Evolutionary conservation across 345 rosid genomes (phyloP), one percentile per base, ranked within the genome.

Genomic region (Hibiscus tridactylites): DNA sequence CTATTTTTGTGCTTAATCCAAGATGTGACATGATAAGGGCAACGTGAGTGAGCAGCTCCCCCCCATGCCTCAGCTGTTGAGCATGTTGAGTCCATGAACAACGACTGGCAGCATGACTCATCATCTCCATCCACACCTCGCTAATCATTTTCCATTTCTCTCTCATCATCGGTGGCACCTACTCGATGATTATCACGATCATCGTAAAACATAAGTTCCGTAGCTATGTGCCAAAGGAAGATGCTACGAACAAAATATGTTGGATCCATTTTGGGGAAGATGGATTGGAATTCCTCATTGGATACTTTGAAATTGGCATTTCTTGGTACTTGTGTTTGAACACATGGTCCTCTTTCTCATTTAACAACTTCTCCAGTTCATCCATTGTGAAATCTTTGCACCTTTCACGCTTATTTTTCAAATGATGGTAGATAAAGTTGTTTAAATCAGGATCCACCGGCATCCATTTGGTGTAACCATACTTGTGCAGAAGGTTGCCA

Each of bases 1-100:
- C 4, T 9, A 12, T 12, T 9, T 46, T 10, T 46, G 50, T 46
- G 50, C 15, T 66, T 26, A 66, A 66, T 19, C 70, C 70, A 44
- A 67, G 56, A 63, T 73, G 69, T 0, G 64, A 70, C 76, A 77
- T 73, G 2, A 68, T 54, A 66, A 77, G 73, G 4, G 61, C 26
- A 57, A 77, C 76, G 9, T 72, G 58, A 46, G 76, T 66, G 15
- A 76, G 64, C 50, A 71, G 60, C 58, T 76, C 79, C 8, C 79
- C 79, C 2, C 80, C 76, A 19, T 60, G 60, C 7, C 31, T 52
- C 26, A 72, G 61, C n/a, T 65, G 67, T 31, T 65, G 66, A 1
- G 61, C 68, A 65, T 72, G 79, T 6, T 50, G 24, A 11, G 21
- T 54, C 73, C 65, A 35, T 6, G 46, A 69, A 54, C 75, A 63